A percentile compares a stretch with the other conserved stretches of the same genome.
Evolutionary conservation across 2,329 filamentous ascomycete genomes (phyloP).

Genomic region (Didymella exigua): DNA sequence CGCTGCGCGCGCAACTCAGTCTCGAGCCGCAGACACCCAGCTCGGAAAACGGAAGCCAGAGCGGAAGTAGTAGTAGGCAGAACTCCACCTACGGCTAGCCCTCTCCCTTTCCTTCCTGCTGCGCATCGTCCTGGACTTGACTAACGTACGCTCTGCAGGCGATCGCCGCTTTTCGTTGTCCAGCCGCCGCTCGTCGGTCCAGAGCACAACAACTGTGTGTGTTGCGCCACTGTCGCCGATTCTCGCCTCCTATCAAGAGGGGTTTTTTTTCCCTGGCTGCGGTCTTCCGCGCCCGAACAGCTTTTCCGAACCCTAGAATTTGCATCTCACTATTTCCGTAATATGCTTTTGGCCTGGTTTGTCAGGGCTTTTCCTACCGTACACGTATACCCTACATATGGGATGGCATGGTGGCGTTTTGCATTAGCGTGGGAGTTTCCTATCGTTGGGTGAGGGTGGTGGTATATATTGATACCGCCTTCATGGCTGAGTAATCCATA

Average conservation of each 20-base stretch:
- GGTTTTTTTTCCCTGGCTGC: background rate
- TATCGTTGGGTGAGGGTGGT: background rate
- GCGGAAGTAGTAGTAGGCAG: slow-evolving; percentile 36
- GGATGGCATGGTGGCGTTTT: slow-evolving; percentile 24
- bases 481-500: too few relatives aligned
- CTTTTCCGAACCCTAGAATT: slow-evolving; percentile 25
- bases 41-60: slow-evolving; percentile 32
- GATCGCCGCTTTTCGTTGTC: background rate
- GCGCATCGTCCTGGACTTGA: too few relatives aligned
- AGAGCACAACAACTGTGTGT: background rate
- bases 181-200: background rate
- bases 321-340: slow-evolving; percentile 5
- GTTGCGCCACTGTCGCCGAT: background rate
- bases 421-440: slow-evolving; percentile 42
- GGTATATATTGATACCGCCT: background rate
- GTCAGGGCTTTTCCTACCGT: slow-evolving; percentile 6
- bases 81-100: slow-evolving; percentile 43
- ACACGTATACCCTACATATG: slow-evolving; percentile 12
- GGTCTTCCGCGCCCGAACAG: slow-evolving; percentile 1
- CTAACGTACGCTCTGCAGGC: background rate
- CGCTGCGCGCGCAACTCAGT: slow-evolving; percentile 53
- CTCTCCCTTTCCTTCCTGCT: background rate
- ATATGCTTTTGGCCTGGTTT: slow-evolving; percentile 3
- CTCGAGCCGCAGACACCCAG: slow-evolving; percentile 55
- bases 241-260: background rate